A percentile compares a stretch with the other conserved stretches of the same genome.
Evolutionary conservation across 306 rosid species (phyloP).

Genomic region (Ormosia semicastrata): DNA sequence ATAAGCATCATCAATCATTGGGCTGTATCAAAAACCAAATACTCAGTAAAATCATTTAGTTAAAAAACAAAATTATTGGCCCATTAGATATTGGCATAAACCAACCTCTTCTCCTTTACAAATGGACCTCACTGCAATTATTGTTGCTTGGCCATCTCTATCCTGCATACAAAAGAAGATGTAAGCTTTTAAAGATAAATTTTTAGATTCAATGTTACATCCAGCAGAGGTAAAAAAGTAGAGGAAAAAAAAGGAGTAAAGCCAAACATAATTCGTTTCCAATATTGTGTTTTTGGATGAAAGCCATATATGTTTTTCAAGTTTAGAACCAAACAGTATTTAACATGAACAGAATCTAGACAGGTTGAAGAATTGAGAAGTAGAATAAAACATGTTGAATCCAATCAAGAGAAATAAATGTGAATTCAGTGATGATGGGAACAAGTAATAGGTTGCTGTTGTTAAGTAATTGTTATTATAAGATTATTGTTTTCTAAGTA

Average conservation of each 20-base stretch:
- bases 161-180: constrained; percentile 54
- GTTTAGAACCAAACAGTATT: background rate
- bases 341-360: background rate
- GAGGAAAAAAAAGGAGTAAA: background rate
- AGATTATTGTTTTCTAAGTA: background rate
- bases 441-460: background rate
- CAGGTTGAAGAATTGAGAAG: background rate
- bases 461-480: background rate
- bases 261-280: background rate
- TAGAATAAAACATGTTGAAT: background rate
- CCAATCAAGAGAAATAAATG: background rate
- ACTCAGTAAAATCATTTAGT: background rate
- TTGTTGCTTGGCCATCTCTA: constrained; percentile 89
- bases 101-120: constrained; percentile 80
- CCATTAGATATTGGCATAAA: background rate
- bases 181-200: constrained; percentile 2
- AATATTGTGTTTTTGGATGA: background rate
- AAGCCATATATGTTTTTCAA: background rate
- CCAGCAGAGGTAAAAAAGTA: background rate
- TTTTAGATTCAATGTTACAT: constrained; percentile 5
- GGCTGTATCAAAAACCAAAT: background rate
- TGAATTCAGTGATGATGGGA: background rate
- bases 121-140: constrained; percentile 65
- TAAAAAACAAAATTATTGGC: background rate
- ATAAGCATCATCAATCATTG: background rate